Percentiles rank a stretch among this genome's conserved stretches.
Evolutionary conservation across 2,329 filamentous ascomycete species (phyloP).

Genomic region (Fusarium aywerte): DNA sequence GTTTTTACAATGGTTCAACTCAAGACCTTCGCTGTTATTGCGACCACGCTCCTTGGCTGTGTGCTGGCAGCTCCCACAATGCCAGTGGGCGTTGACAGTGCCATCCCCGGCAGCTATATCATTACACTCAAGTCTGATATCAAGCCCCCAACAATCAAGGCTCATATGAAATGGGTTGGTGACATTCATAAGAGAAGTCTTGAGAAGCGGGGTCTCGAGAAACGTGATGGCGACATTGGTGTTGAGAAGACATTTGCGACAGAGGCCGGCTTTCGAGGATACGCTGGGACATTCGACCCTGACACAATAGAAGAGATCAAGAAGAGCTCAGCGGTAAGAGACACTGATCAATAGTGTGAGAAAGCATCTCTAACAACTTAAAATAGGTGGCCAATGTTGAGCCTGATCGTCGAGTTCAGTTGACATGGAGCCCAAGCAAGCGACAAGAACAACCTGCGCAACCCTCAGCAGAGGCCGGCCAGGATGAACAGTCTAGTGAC

Average conservation of each 20-base stretch:
- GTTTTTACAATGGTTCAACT: constrained; percentile 46
- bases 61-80: constrained; percentile 33
- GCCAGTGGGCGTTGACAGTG: constrained; percentile 25
- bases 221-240: constrained; percentile 54
- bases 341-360: accelerated
- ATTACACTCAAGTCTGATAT: constrained; percentile 68
- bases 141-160: constrained; percentile 56
- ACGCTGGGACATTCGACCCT: constrained; percentile 57
- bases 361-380: not conserved
- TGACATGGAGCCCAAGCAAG: constrained; percentile 27
- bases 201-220: constrained; percentile 56
- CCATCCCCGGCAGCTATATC: constrained; percentile 63
- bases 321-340: constrained; percentile 55
- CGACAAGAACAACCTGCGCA: constrained; percentile 9
- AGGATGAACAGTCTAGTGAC: not conserved
- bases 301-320: constrained; percentile 56
- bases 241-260: constrained; percentile 49
- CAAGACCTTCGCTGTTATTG: constrained; percentile 41
- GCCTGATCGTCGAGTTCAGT: constrained; percentile 45
- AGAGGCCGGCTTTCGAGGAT: constrained; percentile 52
- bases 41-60: constrained; percentile 40
- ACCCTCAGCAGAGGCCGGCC: not conserved
- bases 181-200: constrained; percentile 65
- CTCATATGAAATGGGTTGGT: constrained; percentile 61
- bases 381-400: constrained; percentile 47